Base-by-base conservation (phyloP, 2,329 filamentous ascomycete genomes). In the Ophiognomonia clavigignenti-juglandacearum region DNA sequence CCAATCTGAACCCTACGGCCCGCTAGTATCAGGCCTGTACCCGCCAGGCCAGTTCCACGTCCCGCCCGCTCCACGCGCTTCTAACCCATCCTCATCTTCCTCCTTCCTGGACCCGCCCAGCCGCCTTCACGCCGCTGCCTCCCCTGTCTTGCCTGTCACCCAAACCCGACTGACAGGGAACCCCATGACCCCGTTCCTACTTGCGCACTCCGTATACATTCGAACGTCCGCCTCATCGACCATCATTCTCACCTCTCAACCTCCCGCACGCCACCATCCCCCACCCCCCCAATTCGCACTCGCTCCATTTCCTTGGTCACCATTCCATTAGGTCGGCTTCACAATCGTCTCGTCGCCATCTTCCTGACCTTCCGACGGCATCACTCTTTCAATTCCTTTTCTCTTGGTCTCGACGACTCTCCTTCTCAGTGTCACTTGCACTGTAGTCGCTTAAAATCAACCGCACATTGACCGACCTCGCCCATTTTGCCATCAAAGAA, bases 211-310 rank as follows among this genome's bases (percentile, higher is more conserved):
- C 20, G 36, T 24, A 52, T 45, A 51, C 48, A 48, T 48, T 45
- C 45, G 37, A 45, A 45, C 41, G 45, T 44, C 45, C 45, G 45
- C 42, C 44, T 45, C 45, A 34, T 51, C 32, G 38, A 40, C 46
- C 29, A 40, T 40, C 19, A 26, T 26, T 26, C 24, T 10, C 24
- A 37, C 14, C 26, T 36, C 31, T 41, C 49, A 45, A 24, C 45
- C 38, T 39, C 45, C 24, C 39, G 19, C 41, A 27, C 41, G 24
- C 35, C 31, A 44, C 39, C 42, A 24, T 44, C 39, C 27, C 26
- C 44, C 37, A 35, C 40, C 23, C 13, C 18, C 29, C 18, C 31
- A 27, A 13, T 45, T n/a, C 38, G 20, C 26, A 34, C 19, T 18
- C 18, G 26, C n/a, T 39, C 36, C 27, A 16, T 36, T 27, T 24